Base-by-base conservation (phyloP, 768 basidiomycete species). In the Trametes maxima region DNA sequence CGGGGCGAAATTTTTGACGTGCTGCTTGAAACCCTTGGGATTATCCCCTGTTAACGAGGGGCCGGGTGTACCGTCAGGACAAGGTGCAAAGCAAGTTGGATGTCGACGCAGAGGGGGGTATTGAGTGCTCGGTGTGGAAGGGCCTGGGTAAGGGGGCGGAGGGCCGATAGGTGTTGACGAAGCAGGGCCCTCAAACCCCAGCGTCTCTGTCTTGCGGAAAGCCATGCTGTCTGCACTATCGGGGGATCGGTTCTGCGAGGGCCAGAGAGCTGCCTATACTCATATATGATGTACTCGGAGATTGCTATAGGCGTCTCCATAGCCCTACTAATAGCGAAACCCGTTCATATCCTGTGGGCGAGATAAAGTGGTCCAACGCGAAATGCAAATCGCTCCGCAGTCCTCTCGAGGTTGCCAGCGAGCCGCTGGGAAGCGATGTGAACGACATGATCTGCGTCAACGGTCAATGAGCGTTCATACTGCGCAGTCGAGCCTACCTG, bases 1-100 rank as follows among this genome's bases (percentile, higher is more conserved):
- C 0, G 60, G 57, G 10, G 64, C 64, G 24, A 64, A 11, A 42
- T 56, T 55, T 57, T 59, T 59, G 22, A 63, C 7, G 6, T 54
- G 51, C 3, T 33, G 54, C n/a, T 45, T 54, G 46, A 55, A 56
- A 42, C 55, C 57, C 25, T 48, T 45, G 6, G 42, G 54, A 39
- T 48, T 54, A 17, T 63, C 53, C 0, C 40, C 57, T 13, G 48
- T 21, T 2, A 56, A 28, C n/a, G 24, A 16, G 16, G 39, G 25
- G 24, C 14, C 39, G 14, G 21, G 45, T 6, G 21, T 21, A 1
- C 53, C 53, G 16, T 59, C 43, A 22, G 53, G 56, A 2, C 46
- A 54, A 1, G 57, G 46, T 3, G 62, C 57, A 22, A 54, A 63
- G 6, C 33, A 43, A 2, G n/a, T 16, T 22, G 24, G 21, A 10